Base-by-base conservation (phyloP, 345 rosid species). In the Boechera retrofracta region DNA sequence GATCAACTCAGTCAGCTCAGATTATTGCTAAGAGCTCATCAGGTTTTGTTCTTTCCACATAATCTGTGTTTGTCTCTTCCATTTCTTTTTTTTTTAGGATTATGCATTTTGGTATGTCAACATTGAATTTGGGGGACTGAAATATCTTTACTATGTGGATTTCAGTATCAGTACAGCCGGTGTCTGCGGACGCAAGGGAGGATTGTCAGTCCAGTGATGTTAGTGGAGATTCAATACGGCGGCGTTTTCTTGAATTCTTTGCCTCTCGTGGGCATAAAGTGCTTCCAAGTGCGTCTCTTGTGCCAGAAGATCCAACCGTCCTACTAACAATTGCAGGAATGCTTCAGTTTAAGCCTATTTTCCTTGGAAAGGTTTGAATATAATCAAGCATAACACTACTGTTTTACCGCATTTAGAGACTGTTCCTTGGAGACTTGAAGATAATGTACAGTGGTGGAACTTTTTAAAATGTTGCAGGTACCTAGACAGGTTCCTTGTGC, bases 291-390 rank as follows among this genome's bases (percentile, higher is more conserved):
- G 38, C 98, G 64, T 92, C 98, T 53, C 98, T 94, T 62, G 97
- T 92, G 64, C 97, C 97, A 32, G 95, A 92, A 79, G 98, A 94
- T 57, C 97, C 97, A 44, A 92, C 98, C 8, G 98, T 94, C 77
- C 83, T 94, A 65, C 80, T 94, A 74, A 94, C 97, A 18, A 94
- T 94, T 42, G 98, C 98, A 31, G 98, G 98, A 75, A 94, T 94
- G 98, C 95, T 94, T 83, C 98, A 91, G 71, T 94, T 94, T 74
- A 94, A 94, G 83, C 98, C 97, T 53, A 77, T 94, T 75, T 94
- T 92, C 71, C 98, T 94, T 31, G 98, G 98, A 66, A 87, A 88
- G 97, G 98, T 77, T 64, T 6, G 1, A 28, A 2, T 78, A 83
- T n/a, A 31, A 35, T 51, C 42, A 28, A 41, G 47, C 28, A 21